A percentile compares a stretch with the other conserved stretches of the same genome.
These are phyloP conservation scores for Chloromonas sp. DNA, from an alignment of 163 green algal genomes.

Conservation along the genomic window DNA sequence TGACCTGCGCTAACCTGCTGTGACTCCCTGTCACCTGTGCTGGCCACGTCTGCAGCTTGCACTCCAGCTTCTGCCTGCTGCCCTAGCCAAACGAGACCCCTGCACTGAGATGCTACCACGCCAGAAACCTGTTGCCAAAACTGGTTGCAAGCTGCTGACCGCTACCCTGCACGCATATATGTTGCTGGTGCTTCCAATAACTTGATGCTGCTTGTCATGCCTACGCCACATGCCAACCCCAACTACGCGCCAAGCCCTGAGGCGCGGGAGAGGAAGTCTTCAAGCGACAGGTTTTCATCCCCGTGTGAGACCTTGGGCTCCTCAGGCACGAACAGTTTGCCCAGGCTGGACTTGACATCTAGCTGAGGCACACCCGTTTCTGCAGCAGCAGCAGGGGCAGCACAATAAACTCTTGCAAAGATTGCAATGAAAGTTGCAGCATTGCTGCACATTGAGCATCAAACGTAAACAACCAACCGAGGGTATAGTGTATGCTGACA, in stretches of 20 bases:
- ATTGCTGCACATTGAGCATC: neutral
- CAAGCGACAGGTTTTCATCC: constrained; percentile 79
- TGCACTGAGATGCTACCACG: no score
- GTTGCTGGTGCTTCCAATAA: no score
- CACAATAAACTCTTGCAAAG: neutral
- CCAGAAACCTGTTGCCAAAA: no score
- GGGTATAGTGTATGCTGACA: no score
- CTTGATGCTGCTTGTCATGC: neutral
- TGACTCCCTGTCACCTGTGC: no score
- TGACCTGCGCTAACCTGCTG: no score
- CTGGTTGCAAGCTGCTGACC: no score
- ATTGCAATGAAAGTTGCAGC: constrained; percentile 10
- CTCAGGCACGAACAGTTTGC: constrained; percentile 62
- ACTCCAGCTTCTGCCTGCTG: no score
- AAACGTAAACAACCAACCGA: neutral
- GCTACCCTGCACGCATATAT: no score
- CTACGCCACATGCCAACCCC: neutral
- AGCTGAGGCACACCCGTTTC: constrained; percentile 13
- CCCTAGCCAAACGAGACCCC: no score
- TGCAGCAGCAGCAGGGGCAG: neutral
- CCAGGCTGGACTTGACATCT: constrained; percentile 63
- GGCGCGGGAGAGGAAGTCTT: constrained; percentile 68
- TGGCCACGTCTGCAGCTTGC: no score
- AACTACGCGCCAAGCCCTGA: neutral
- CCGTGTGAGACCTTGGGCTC: constrained; percentile 77